These are phyloP conservation scores for Tetradesmus lagerheimii DNA, from an alignment of 139 green algal genomes.

Conservation along the genomic window DNA sequence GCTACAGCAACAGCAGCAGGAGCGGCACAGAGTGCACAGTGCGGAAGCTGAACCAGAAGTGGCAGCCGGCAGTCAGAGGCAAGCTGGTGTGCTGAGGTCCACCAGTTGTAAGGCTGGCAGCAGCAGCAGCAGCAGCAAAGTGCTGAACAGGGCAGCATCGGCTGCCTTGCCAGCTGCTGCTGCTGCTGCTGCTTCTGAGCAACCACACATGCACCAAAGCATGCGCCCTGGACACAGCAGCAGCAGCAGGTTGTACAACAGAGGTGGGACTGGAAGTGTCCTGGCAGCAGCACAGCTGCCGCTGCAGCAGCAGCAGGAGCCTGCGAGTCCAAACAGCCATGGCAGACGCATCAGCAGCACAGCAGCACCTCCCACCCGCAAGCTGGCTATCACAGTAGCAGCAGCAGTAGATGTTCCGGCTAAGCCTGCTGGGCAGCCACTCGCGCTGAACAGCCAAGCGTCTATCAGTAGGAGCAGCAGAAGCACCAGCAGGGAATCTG, in stretches of 20 bases:
- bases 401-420: neutral
- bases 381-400: neutral
- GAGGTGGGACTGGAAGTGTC: neutral
- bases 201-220: neutral
- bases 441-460: neutral
- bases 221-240: neutral
- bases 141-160: neutral
- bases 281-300: neutral
- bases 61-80: neutral
- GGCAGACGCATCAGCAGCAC: neutral
- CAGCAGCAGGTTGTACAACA: neutral
- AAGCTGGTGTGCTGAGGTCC: neutral
- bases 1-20: slow-evolving; percentile 2
- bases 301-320: neutral
- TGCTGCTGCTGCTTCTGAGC: neutral
- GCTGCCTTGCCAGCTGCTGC: neutral
- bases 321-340: neutral
- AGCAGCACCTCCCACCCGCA: neutral
- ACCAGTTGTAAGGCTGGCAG: neutral
- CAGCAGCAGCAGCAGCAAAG: slow-evolving; percentile 8
- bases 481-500: neutral
- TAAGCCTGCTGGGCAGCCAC: neutral
- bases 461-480: neutral
- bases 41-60: too few relatives aligned
- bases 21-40: neutral